phyloP scores from a whole-genome alignment of 2,329 filamentous ascomycete genomes.

The Domatiomyces catenatus region DNA sequence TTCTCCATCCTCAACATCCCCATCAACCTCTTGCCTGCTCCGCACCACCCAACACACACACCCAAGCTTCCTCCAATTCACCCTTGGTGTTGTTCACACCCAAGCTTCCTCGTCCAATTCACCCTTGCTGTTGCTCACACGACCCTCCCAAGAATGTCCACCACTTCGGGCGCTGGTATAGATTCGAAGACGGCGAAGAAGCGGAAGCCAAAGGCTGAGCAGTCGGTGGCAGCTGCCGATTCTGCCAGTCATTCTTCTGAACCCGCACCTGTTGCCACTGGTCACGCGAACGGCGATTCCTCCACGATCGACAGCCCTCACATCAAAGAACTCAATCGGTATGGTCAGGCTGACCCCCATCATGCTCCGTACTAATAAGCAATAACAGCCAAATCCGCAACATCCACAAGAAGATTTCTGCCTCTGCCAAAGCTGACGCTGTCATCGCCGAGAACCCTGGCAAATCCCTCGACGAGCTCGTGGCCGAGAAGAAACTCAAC shows the following conservation, averaged over 20 bases:
- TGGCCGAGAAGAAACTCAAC: slow-evolving; percentile 49
- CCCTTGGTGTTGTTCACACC: slow-evolving; percentile 12
- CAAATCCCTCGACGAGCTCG: slow-evolving; percentile 46
- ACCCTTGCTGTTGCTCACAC: slow-evolving; percentile 4
- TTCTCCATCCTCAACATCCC: neutral
- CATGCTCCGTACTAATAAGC: neutral
- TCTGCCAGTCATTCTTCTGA: slow-evolving; percentile 30
- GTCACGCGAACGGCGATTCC: slow-evolving; percentile 44
- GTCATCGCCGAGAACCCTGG: slow-evolving; percentile 46
- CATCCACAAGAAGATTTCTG: slow-evolving; percentile 77
- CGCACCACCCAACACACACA: neutral
- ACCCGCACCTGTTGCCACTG: slow-evolving; percentile 17
- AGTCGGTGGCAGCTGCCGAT: slow-evolving; percentile 38
- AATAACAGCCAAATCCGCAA: slow-evolving; percentile 56
- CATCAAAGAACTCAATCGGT: slow-evolving; percentile 86
- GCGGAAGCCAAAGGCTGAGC: slow-evolving; percentile 37
- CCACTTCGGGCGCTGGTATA: neutral
- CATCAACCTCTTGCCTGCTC: neutral
- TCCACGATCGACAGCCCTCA: slow-evolving; percentile 54
- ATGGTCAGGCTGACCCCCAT: slow-evolving; percentile 23
- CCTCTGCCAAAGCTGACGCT: slow-evolving; percentile 43
- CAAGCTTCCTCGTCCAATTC: no score
- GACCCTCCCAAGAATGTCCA: slow-evolving; percentile 9
- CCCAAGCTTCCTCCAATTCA: neutral
- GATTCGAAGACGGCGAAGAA: slow-evolving; percentile 54